phyloP scores from a whole-genome alignment of 805 yeast genomes.

The Yueomyces sp. region DNA sequence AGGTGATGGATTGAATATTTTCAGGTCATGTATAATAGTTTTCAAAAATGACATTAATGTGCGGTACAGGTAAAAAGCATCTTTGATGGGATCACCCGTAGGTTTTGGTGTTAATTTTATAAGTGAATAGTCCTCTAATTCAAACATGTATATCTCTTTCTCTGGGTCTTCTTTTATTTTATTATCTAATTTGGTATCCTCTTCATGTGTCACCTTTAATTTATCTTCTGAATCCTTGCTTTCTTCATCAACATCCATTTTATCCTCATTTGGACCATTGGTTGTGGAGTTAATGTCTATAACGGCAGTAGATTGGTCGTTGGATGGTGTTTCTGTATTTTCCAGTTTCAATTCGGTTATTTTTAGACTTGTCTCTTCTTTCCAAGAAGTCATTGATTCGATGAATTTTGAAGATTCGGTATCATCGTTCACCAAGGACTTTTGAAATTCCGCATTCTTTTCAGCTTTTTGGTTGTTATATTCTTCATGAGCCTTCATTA shows the following conservation, averaged over 20 bases:
- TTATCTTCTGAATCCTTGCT: constrained; percentile 2
- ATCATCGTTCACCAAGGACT: constrained; percentile 21
- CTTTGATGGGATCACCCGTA: constrained; percentile 57
- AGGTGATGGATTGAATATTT: constrained; percentile 80
- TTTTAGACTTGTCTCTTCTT: constrained; percentile 4
- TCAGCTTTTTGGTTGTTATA: constrained; percentile 33
- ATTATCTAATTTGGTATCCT: constrained; percentile 6
- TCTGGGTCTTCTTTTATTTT: background rate
- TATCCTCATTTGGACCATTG: constrained; percentile 11
- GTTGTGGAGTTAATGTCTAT: background rate
- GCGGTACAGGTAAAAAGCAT: constrained; percentile 76
- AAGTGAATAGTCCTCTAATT: constrained; percentile 38
- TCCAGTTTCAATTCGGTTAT: background rate
- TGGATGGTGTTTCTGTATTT: background rate
- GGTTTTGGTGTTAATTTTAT: constrained; percentile 41
- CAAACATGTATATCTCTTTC: constrained; percentile 27
- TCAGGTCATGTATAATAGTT: constrained; percentile 79
- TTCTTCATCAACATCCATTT: constrained; percentile 5
- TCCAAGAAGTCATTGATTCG: constrained; percentile 17
- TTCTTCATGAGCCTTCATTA: constrained; percentile 46
- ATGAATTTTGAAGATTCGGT: constrained; percentile 28
- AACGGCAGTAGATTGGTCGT: background rate
- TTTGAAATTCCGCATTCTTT: constrained; percentile 30
- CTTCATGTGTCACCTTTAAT: constrained; percentile 3
- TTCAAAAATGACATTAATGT: constrained; percentile 83